phyloP scores from a whole-genome alignment of 768 basidiomycete genomes.

The Lactifluus rugatus region DNA sequence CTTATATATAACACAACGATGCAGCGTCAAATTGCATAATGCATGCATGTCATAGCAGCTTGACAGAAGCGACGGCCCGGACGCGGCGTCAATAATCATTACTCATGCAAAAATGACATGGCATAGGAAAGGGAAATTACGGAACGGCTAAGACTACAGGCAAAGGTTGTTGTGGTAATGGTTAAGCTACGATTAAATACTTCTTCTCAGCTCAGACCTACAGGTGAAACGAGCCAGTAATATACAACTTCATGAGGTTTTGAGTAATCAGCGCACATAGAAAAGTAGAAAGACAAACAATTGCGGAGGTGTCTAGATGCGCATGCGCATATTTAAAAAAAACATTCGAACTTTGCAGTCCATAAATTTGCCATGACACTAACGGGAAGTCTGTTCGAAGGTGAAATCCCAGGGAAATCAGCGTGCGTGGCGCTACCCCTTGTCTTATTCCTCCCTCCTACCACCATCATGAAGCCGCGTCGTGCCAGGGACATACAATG shows the following conservation, averaged over 20 bases:
- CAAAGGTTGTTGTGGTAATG: neutral
- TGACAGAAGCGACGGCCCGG: too few species aligned
- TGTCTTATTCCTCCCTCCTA: conserved; percentile 7
- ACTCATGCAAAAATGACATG: neutral
- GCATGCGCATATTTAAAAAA: conserved; percentile 11
- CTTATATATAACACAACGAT: too few species aligned
- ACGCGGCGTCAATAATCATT: too few species aligned
- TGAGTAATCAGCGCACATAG: neutral
- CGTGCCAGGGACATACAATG: conserved; percentile 41
- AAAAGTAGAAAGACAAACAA: neutral
- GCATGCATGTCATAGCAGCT: too few species aligned
- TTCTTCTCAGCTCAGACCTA: neutral
- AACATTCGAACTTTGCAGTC: conserved; percentile 3
- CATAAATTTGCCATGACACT: neutral
- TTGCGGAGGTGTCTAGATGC: conserved; percentile 10
- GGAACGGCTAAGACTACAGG: conserved; percentile 7
- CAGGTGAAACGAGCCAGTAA: neutral
- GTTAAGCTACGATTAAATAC: neutral
- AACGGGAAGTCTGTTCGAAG: neutral
- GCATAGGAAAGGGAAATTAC: neutral
- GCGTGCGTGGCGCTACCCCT: neutral
- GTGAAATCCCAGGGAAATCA: neutral
- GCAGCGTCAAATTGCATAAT: too few species aligned
- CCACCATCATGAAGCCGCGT: conserved; percentile 9
- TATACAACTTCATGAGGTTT: conserved; percentile 7